These are phyloP conservation scores for Pseudogymnoascus sp. DNA, from an alignment of 2,329 filamentous ascomycete species.

Conservation along the genomic window DNA sequence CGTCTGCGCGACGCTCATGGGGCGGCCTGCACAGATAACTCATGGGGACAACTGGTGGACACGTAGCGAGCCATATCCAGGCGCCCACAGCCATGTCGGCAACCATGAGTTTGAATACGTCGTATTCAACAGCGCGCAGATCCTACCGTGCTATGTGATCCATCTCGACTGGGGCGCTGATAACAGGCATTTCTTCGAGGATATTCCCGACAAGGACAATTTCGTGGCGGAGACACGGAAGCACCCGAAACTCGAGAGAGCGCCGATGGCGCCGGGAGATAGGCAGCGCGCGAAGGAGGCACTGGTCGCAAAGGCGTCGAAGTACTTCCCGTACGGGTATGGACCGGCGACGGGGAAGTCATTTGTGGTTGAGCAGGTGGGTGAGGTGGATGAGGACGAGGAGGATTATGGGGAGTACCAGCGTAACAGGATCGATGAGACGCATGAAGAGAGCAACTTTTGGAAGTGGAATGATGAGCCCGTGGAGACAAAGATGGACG, in stretches of 20 bases:
- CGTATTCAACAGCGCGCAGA: slow-evolving; percentile 35
- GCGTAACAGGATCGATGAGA: slow-evolving; percentile 22
- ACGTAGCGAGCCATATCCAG: slow-evolving; percentile 21
- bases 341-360: slow-evolving; percentile 34
- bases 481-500: not conserved
- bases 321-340: slow-evolving; percentile 41
- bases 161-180: slow-evolving; percentile 35
- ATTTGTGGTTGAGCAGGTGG: slow-evolving; percentile 40
- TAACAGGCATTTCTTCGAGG: slow-evolving; percentile 23
- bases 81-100: slow-evolving; percentile 32
- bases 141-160: slow-evolving; percentile 38
- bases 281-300: slow-evolving; percentile 31
- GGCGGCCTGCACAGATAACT: slow-evolving; percentile 28
- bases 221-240: slow-evolving; percentile 12
- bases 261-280: slow-evolving; percentile 29
- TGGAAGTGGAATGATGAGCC: slow-evolving; percentile 20
- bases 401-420: slow-evolving; percentile 37
- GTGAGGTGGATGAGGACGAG: slow-evolving; percentile 34
- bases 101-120: slow-evolving; percentile 34
- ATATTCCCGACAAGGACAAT: slow-evolving; percentile 17
- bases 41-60: slow-evolving; percentile 24
- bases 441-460: slow-evolving; percentile 16
- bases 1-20: slow-evolving; percentile 40
- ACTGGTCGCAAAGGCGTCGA: slow-evolving; percentile 33
- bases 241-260: slow-evolving; percentile 15